phyloP scores from a whole-genome alignment of 352 stramenopile species.

The Aphanomyces cochlioides region DNA sequence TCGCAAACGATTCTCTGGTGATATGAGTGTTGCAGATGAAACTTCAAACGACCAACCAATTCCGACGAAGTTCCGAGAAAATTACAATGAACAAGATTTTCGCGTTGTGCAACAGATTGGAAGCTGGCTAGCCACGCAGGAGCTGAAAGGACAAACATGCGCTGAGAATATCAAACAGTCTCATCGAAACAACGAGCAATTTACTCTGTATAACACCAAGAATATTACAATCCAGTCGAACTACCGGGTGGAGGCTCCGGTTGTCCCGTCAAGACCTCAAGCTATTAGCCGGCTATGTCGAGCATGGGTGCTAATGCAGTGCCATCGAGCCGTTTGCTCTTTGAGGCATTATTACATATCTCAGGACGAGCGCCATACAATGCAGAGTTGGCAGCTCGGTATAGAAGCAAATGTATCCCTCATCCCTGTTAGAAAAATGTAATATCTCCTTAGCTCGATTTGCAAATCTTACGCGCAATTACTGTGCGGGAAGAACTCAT shows the following conservation, averaged over 20 bases:
- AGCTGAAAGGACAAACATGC: constrained; percentile 33
- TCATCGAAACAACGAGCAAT: background rate
- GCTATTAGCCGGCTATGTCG: constrained; percentile 49
- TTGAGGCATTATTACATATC: constrained; percentile 78
- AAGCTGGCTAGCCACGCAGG: constrained; percentile 54
- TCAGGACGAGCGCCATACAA: constrained; percentile 48
- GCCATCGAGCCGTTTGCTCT: constrained; percentile 43
- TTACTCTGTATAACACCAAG: constrained; percentile 38
- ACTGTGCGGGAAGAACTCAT: constrained; percentile 61
- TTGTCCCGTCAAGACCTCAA: constrained; percentile 44
- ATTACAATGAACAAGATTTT: constrained; percentile 48
- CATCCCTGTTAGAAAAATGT: background rate
- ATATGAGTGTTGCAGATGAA: constrained; percentile 28
- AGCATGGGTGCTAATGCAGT: constrained; percentile 65
- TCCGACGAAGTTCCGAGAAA: constrained; percentile 37
- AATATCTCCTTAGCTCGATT: constrained; percentile 44
- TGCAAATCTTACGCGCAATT: constrained; percentile 49
- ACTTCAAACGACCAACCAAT: constrained; percentile 36
- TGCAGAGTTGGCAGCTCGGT: constrained; percentile 57
- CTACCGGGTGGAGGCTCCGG: constrained; percentile 26
- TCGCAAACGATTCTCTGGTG: constrained; percentile 49
- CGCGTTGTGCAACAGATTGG: constrained; percentile 61
- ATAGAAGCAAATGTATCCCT: constrained; percentile 41
- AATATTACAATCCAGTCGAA: constrained; percentile 47
- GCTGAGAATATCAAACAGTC: constrained; percentile 25